A percentile compares a stretch with the other conserved stretches of the same genome.
Conservation (phyloP, 1,284 basidiomycete genomes). For the Ceratobasidium sp. region DNA sequence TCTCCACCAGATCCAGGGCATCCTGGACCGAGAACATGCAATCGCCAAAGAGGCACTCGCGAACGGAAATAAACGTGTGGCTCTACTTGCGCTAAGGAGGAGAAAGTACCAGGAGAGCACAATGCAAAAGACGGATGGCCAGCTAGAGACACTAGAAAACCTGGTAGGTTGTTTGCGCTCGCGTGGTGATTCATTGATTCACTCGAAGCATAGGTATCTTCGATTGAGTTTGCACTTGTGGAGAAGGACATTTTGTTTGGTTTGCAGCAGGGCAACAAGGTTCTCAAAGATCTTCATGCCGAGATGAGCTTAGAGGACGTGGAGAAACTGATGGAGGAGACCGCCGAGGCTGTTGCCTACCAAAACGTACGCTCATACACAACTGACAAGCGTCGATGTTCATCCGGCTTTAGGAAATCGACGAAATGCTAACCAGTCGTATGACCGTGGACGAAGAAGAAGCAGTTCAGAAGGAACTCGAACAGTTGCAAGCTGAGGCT, state of each 20-base stretch:
- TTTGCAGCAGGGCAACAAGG: constrained; percentile 89
- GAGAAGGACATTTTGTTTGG: constrained; percentile 93
- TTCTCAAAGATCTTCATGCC: constrained; percentile 90
- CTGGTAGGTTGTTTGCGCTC: constrained; percentile 66
- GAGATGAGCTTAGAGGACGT: constrained; percentile 92
- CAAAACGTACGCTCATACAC: constrained; percentile 67
- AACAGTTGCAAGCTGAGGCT: constrained; percentile 67
- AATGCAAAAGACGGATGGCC: constrained; percentile 85
- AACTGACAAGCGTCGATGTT: neutral
- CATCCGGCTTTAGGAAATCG: constrained; percentile 75
- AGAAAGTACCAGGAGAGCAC: constrained; percentile 94
- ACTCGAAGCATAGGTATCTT: constrained; percentile 72
- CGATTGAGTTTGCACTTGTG: constrained; percentile 95
- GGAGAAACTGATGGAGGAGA: constrained; percentile 92
- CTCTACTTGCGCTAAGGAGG: constrained; percentile 83
- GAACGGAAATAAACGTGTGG: constrained; percentile 84
- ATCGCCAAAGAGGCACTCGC: constrained; percentile 86
- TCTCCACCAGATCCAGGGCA: constrained; percentile 75
- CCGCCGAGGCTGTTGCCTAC: constrained; percentile 89
- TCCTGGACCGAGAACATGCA: constrained; percentile 86
- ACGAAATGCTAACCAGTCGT: constrained; percentile 81
- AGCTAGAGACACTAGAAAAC: constrained; percentile 88
- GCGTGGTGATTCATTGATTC: neutral
- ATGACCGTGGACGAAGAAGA: constrained; percentile 93
- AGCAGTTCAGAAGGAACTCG: constrained; percentile 84